phyloP scores from a whole-genome alignment of 2,329 filamentous ascomycete genomes.

The Aspergillus thermomutatus region DNA sequence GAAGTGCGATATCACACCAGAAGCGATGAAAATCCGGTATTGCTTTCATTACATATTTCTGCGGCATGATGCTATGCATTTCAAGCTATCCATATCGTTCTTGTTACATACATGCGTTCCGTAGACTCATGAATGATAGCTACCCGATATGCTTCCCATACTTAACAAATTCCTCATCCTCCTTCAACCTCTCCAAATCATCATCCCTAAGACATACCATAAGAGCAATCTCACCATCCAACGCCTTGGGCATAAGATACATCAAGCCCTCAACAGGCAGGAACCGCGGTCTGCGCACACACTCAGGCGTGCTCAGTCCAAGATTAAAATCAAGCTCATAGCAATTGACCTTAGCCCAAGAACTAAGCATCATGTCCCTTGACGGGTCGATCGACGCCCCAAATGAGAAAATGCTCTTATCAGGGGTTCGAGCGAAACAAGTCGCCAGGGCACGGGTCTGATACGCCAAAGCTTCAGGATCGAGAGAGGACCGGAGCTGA shows the following conservation, averaged over 20 bases:
- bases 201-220: conserved; percentile 47
- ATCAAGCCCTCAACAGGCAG: conserved; percentile 45
- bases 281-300: conserved; percentile 50
- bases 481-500: conserved; percentile 39
- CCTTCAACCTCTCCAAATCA: conserved; percentile 46
- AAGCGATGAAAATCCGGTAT: too few species aligned
- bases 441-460: conserved; percentile 44
- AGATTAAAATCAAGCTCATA: conserved; percentile 47
- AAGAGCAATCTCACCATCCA: conserved; percentile 44
- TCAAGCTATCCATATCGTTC: neutral
- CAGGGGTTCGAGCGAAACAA: conserved; percentile 27
- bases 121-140: neutral
- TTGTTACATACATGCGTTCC: neutral
- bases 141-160: conserved; percentile 39
- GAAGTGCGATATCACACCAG: neutral
- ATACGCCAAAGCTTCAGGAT: conserved; percentile 33
- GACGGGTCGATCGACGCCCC: conserved; percentile 32
- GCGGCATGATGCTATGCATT: neutral
- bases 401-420: conserved; percentile 32
- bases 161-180: conserved; percentile 42
- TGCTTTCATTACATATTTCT: neutral
- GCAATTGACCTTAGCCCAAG: conserved; percentile 50
- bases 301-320: conserved; percentile 46
- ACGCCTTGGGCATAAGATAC: conserved; percentile 49
- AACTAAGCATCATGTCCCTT: conserved; percentile 52